Conservation (phyloP, 2,329 filamentous ascomycete genomes). For the Botrytis galanthina region DNA sequence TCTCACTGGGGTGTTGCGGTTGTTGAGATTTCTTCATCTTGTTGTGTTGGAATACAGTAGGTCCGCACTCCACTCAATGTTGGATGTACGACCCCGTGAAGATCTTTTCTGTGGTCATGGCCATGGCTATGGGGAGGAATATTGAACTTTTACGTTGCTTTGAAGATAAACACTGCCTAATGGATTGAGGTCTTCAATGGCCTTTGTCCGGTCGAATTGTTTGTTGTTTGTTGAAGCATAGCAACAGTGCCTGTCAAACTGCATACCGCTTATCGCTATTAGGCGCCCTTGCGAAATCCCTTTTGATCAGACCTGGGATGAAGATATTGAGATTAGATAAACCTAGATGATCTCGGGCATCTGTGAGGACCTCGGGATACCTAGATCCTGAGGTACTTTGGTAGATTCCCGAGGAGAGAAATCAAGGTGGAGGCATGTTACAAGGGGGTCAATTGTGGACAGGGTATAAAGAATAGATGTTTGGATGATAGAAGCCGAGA, state of each 20-base stretch:
- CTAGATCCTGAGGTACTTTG: not conserved
- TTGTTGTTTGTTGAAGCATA: slow-evolving; percentile 6
- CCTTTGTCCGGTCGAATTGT: not conserved
- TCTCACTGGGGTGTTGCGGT: not conserved
- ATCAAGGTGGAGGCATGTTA: not conserved
- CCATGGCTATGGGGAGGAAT: slow-evolving; percentile 14
- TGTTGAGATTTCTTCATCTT: not conserved
- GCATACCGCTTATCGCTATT: not conserved
- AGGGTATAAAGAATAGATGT: not conserved
- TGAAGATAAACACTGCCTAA: slow-evolving; percentile 9
- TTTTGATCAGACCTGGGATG: not conserved
- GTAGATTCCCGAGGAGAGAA: not conserved
- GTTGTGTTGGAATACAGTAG: not conserved
- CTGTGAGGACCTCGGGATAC: not conserved
- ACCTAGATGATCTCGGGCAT: not conserved
- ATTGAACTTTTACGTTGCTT: not conserved
- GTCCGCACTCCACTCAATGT: not conserved
- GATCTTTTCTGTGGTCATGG: not conserved
- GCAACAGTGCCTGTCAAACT: not conserved
- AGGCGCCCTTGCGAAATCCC: not conserved
- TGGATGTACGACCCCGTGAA: slow-evolving; percentile 1
- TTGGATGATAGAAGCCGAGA: not conserved
- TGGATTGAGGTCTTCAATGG: not conserved
- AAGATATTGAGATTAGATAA: slow-evolving; percentile 8
- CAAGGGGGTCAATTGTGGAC: not conserved